A percentile compares a stretch with the other conserved stretches of the same genome.
Evolutionary conservation across 106 monocot species (phyloP).

Genomic region (Gastrodia elata): DNA sequence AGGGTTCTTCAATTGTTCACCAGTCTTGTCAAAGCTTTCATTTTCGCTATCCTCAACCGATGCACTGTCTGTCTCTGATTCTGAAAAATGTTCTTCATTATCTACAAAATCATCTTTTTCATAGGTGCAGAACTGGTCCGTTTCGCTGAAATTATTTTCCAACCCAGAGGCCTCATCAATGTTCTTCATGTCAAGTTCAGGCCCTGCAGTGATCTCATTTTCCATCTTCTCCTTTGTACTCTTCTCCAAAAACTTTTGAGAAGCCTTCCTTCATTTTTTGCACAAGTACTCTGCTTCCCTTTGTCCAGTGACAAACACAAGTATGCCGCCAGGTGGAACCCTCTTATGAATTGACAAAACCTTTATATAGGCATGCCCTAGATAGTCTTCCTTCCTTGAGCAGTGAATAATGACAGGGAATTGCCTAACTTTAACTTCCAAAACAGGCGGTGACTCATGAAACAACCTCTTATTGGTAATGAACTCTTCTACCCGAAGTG

Average conservation of each 20-base stretch:
- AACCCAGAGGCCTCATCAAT: slow-evolving; percentile 49
- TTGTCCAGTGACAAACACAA: slow-evolving; percentile 95
- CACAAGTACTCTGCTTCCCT: slow-evolving; percentile 87
- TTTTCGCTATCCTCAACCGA: slow-evolving; percentile 33
- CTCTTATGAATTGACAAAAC: slow-evolving; percentile 74
- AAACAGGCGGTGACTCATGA: slow-evolving; percentile 48
- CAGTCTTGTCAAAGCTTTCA: slow-evolving; percentile 18
- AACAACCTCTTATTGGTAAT: slow-evolving; percentile 68
- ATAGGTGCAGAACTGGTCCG: slow-evolving; percentile 44
- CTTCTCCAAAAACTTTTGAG: slow-evolving; percentile 17
- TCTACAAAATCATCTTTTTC: slow-evolving; percentile 35
- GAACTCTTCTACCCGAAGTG: slow-evolving; percentile 82
- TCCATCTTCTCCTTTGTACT: slow-evolving; percentile 13
- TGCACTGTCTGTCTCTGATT: slow-evolving; percentile 40
- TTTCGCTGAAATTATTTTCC: slow-evolving; percentile 12
- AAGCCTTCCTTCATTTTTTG: slow-evolving; percentile 52
- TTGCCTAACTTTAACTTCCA: slow-evolving; percentile 79
- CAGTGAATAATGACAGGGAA: slow-evolving; percentile 80
- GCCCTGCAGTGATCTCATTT: slow-evolving; percentile 4
- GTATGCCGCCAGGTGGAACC: slow-evolving; percentile 82
- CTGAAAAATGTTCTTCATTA: slow-evolving; percentile 33
- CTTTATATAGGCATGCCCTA: slow-evolving; percentile 85
- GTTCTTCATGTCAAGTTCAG: slow-evolving; percentile 28
- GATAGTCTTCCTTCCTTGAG: slow-evolving; percentile 76
- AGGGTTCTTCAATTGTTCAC: slow-evolving; percentile 48